Conservation (phyloP, 139 green algal genomes). For the Volvox africanus region DNA sequence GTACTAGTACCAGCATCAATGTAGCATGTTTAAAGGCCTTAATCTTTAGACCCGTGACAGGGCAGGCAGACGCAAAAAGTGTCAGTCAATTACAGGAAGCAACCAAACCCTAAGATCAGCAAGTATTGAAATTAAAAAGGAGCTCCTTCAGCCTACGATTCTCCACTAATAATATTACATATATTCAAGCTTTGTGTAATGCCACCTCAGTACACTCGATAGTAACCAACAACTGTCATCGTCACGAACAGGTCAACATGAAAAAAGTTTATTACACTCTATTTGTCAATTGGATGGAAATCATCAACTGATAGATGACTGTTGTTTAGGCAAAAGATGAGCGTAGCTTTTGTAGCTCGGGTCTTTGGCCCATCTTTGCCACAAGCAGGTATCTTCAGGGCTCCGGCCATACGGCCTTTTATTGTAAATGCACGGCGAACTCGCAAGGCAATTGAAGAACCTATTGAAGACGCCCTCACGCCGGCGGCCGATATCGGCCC, state of each 20-base stretch:
- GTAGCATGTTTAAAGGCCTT: too few relatives aligned
- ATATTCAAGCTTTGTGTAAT: background rate
- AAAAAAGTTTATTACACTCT: background rate
- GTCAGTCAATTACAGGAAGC: too few relatives aligned
- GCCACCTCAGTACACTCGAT: too few relatives aligned
- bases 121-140: too few relatives aligned
- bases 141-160: background rate
- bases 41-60: too few relatives aligned
- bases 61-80: too few relatives aligned
- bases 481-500: background rate
- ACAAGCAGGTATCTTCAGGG: background rate
- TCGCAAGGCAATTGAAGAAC: constrained; percentile 10
- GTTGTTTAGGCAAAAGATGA: background rate
- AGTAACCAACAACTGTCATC: background rate
- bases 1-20: too few relatives aligned
- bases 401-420: background rate
- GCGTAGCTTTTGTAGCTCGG: background rate
- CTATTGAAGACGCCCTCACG: background rate
- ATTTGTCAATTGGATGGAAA: background rate
- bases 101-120: too few relatives aligned
- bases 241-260: too few relatives aligned
- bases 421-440: background rate
- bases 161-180: background rate
- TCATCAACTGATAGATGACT: background rate
- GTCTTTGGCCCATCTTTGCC: background rate